Evolutionary conservation across 139 green algal genomes (phyloP).

Genomic region (Closterium sp.): DNA sequence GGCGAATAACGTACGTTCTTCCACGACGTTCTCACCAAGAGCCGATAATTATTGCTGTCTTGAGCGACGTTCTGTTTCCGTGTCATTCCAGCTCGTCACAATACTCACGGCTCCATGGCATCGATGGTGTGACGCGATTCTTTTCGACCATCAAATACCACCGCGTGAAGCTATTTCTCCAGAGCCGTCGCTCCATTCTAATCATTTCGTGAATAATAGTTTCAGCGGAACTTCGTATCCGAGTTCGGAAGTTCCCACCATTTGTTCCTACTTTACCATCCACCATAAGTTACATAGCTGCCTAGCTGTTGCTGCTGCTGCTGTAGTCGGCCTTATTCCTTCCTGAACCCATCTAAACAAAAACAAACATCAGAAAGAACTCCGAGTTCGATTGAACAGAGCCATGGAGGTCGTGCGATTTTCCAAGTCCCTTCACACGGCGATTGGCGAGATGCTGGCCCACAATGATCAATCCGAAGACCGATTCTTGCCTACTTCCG

Average conservation of each 20-base stretch:
- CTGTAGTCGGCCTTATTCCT: neutral
- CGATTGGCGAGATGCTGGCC: neutral
- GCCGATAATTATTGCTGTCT: neutral
- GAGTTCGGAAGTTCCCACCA: neutral
- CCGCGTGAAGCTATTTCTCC: neutral
- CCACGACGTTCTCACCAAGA: neutral
- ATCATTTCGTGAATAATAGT: neutral
- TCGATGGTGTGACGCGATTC: neutral
- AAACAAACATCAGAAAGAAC: neutral
- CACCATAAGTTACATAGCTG: neutral
- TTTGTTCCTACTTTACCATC: neutral
- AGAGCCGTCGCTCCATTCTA: neutral
- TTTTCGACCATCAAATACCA: neutral
- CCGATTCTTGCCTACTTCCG: no score
- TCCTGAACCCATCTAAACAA: neutral
- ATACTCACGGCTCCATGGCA: neutral
- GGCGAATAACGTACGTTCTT: neutral
- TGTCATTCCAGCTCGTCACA: neutral
- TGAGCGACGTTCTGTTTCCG: neutral
- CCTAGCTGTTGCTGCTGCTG: neutral
- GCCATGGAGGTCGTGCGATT: slow-evolving; percentile 1
- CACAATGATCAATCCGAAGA: neutral
- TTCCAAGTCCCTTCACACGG: neutral
- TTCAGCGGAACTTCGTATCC: neutral
- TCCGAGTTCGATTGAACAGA: neutral